Base-by-base conservation (phyloP, 371 early-diverging fungal genomes). In the Sporodiniella umbellata region DNA sequence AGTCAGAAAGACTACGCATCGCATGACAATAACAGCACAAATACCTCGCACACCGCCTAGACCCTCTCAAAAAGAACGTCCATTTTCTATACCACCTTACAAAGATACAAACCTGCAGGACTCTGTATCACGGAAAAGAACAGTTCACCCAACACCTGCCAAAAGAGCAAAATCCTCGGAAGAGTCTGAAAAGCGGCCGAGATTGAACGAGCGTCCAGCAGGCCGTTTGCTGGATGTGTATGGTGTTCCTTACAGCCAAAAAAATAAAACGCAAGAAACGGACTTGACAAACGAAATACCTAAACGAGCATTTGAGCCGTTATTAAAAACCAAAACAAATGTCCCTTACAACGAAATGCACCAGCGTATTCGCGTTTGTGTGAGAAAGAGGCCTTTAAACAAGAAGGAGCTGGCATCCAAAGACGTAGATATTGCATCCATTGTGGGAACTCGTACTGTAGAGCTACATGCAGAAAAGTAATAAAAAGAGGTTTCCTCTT, bases 351-450 rank as follows among this genome's bases (percentile, higher is more conserved):
- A 42, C 2, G 84, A 85, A 30, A 56, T 89, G 37, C 70, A 70
- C 39, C 92, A 90, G 39, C 78, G 87, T 47, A 98, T 98, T 57
- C 88, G 95, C 39, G 99, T 98, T 19, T 97, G 98, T 60, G 96
- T 97, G 24, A 83, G 99, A 46, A 98, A 98, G 70, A 78, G 99
- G 31, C 99, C 99, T 1, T 67, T 98, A 18, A 95, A 79, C 71
- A 77, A 71, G 55, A 90, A 88, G 57, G 99, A 98, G 64, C 23
- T 76, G 23, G 70, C 70, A 22, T 61, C 71, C 6, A 86, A 83
- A 26, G 94, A 96, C 45, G 70, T 62, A 21, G 99, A 98, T 61
- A 90, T 97, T 46, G 87, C 90, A 7, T 68, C 68, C 8, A 75
- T 88, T 2, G 56, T 64, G 10, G 84, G 90, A 14, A 63, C 82